These are phyloP conservation scores for Backusella mclennaniae DNA, from an alignment of 192 early-diverging fungal genomes.

Conservation along the genomic window DNA sequence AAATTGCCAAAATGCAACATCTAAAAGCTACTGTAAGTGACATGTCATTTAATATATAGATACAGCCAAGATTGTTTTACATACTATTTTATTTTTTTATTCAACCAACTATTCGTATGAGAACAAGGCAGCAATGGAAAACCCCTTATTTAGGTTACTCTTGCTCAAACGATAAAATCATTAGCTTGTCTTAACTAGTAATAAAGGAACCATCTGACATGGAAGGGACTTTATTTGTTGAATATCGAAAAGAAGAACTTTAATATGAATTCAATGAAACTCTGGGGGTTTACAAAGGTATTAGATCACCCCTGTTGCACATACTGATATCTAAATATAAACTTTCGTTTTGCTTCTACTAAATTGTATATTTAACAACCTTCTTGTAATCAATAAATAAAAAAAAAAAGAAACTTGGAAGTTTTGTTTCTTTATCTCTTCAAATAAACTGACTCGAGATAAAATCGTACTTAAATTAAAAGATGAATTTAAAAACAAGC, in stretches of 20 bases:
- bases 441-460: no score
- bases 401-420: no score
- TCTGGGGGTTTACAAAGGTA: neutral
- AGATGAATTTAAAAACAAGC: no score
- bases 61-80: neutral
- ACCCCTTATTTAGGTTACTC: neutral
- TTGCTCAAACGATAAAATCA: neutral
- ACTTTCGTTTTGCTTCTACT: no score
- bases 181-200: neutral
- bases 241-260: neutral
- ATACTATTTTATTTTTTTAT: no score
- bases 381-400: no score
- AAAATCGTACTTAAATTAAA: no score
- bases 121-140: no score
- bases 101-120: no score
- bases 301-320: neutral
- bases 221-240: neutral
- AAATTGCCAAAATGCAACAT: neutral
- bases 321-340: neutral
- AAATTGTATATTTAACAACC: no score
- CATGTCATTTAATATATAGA: neutral
- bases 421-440: no score
- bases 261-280: neutral
- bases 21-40: neutral
- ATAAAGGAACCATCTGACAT: neutral